Percentiles rank a stretch among this genome's conserved stretches.
These are phyloP conservation scores for Ogataea paraovalis DNA, from an alignment of 805 yeast species.

Conservation along the genomic window DNA sequence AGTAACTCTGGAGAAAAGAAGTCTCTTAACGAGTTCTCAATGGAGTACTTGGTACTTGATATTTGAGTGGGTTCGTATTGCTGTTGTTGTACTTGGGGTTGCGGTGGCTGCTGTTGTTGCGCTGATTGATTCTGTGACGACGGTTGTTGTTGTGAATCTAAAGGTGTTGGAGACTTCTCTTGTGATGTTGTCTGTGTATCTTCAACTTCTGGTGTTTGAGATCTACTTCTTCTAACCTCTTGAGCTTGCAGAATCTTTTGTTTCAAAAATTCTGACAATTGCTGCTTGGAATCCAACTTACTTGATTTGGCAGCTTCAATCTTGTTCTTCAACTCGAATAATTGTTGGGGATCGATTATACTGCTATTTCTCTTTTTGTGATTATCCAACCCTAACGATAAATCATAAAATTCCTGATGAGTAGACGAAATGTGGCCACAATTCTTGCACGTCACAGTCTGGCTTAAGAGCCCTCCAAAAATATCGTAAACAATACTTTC, in stretches of 20 bases:
- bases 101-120: conserved; percentile 3
- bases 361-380: conserved; percentile 39
- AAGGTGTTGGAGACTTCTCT: not conserved
- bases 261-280: conserved; percentile 26
- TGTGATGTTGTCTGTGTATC: conserved; percentile 6
- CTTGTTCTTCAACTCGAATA: conserved; percentile 25
- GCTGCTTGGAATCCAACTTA: conserved; percentile 18
- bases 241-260: conserved; percentile 27
- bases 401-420: conserved; percentile 89
- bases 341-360: conserved; percentile 25
- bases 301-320: conserved; percentile 26
- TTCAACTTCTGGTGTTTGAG: conserved; percentile 22
- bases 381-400: conserved; percentile 72
- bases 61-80: not conserved
- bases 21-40: conserved; percentile 72
- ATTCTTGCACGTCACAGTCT: conserved; percentile 74
- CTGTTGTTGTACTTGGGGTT: conserved; percentile 3
- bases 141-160: conserved; percentile 1
- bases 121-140: conserved; percentile 1
- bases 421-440: conserved; percentile 86
- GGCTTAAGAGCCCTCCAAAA: conserved; percentile 87
- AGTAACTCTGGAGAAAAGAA: conserved; percentile 82
- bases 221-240: conserved; percentile 23
- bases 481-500: conserved; percentile 84
- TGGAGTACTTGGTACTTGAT: conserved; percentile 43